A percentile compares a stretch with the other conserved stretches of the same genome.
phyloP scores from a whole-genome alignment of 345 rosid species.

The Eucalyptus decipiens region DNA sequence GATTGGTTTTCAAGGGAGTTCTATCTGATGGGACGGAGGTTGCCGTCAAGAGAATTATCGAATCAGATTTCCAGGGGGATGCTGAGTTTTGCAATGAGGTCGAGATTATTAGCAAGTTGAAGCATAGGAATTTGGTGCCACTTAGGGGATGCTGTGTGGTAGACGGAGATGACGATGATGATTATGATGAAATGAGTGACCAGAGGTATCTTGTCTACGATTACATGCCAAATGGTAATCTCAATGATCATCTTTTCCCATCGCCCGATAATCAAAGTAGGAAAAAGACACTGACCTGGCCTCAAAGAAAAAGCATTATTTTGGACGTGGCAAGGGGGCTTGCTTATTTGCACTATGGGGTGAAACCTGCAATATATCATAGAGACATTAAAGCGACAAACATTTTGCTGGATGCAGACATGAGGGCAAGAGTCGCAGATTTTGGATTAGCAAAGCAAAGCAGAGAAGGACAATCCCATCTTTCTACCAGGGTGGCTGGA shows the following conservation, averaged over 20 bases:
- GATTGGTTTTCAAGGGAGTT: constrained; percentile 69
- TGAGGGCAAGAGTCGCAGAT: constrained; percentile 94
- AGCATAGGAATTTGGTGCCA: constrained; percentile 83
- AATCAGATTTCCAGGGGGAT: constrained; percentile 75
- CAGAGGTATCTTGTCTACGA: constrained; percentile 77
- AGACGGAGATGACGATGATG: constrained; percentile 19
- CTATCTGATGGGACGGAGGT: constrained; percentile 63
- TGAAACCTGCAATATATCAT: constrained; percentile 89
- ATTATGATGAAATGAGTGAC: constrained; percentile 9
- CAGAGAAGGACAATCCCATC: constrained; percentile 87
- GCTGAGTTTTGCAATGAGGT: constrained; percentile 87
- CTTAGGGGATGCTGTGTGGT: constrained; percentile 81
- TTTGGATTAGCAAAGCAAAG: constrained; percentile 82
- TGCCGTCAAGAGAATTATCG: constrained; percentile 67
- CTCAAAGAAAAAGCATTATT: constrained; percentile 71
- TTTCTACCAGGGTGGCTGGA: constrained; percentile 91
- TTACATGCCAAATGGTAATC: constrained; percentile 87
- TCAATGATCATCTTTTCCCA: constrained; percentile 61
- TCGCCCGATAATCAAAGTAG: background rate
- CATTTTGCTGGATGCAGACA: constrained; percentile 64
- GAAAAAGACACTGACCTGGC: constrained; percentile 56
- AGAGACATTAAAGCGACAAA: constrained; percentile 87
- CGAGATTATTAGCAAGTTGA: constrained; percentile 83
- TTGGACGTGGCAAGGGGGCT: constrained; percentile 86
- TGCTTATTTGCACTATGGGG: constrained; percentile 85